A percentile compares a stretch with the other conserved stretches of the same genome.
Conservation (phyloP, 2,329 filamentous ascomycete species). For the Ceratocystis colombiana region DNA sequence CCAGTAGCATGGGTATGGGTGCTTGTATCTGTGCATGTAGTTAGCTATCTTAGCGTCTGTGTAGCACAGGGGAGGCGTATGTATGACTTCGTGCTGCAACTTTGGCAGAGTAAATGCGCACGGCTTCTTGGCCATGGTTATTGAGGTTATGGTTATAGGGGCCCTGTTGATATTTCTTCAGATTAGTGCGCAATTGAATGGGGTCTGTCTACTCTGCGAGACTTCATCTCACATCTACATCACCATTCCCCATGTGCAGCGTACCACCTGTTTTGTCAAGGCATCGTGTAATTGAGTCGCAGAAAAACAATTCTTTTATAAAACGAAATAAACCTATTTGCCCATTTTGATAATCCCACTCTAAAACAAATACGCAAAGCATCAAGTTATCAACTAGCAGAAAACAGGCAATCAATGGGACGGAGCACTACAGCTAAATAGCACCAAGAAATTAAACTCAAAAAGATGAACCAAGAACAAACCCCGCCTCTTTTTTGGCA, state of each 20-base stretch:
- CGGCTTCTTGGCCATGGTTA: not conserved
- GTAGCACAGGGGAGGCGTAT: not conserved
- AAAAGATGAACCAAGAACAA: not conserved
- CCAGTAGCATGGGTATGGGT: not conserved
- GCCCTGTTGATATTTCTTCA: too few species aligned
- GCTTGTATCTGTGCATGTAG: not conserved
- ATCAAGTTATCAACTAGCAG: slow-evolving; percentile 1
- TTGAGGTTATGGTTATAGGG: too few species aligned
- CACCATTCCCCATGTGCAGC: too few species aligned
- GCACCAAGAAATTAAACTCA: not conserved
- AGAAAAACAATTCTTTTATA: not conserved
- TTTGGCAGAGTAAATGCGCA: not conserved
- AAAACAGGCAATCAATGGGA: not conserved
- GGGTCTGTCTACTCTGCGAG: too few species aligned
- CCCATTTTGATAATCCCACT: slow-evolving; percentile 7
- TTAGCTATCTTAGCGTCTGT: too few species aligned
- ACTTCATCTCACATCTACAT: too few species aligned
- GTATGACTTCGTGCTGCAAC: too few species aligned
- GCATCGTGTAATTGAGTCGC: too few species aligned
- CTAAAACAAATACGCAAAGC: slow-evolving; percentile 10
- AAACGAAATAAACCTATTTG: slow-evolving; percentile 7
- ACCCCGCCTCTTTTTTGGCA: not conserved
- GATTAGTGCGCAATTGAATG: too few species aligned
- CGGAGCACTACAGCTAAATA: slow-evolving; percentile 1
- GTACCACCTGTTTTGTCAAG: not conserved